These are phyloP conservation scores for Capronia americana DNA, from an alignment of 2,329 filamentous ascomycete genomes.

Conservation along the genomic window DNA sequence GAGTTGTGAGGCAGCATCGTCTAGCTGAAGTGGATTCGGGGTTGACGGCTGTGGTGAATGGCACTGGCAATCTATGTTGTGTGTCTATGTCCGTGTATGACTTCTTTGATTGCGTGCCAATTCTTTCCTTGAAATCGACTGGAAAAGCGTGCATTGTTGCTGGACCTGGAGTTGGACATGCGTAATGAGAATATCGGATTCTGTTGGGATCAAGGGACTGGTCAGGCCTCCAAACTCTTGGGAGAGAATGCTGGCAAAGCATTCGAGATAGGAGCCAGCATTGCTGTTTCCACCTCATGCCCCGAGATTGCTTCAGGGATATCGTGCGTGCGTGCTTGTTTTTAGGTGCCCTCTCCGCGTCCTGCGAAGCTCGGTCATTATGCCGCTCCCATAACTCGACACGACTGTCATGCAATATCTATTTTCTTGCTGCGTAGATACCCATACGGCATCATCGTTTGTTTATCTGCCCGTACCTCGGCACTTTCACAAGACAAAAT, in stretches of 20 bases:
- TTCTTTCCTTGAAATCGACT: neutral
- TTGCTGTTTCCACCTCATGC: neutral
- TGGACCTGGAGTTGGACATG: neutral
- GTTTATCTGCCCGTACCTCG: neutral
- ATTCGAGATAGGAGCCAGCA: neutral
- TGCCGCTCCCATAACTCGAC: neutral
- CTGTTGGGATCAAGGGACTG: neutral
- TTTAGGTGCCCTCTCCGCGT: neutral
- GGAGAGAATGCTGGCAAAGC: neutral
- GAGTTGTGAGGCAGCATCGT: slow-evolving; percentile 3
- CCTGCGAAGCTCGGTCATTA: neutral
- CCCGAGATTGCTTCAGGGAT: neutral
- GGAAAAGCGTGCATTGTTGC: neutral
- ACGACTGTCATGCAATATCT: neutral
- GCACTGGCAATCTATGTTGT: neutral
- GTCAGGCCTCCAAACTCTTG: neutral
- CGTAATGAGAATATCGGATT: neutral
- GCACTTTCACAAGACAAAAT: neutral
- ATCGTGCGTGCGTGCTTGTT: too few species aligned
- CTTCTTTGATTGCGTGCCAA: neutral
- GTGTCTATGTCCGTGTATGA: neutral
- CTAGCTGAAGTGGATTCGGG: neutral
- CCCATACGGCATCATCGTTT: neutral
- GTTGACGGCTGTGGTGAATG: neutral
- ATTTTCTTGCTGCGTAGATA: neutral